phyloP scores from a whole-genome alignment of 495 filamentous ascomycete species.

The Penicillium coprophilum region DNA sequence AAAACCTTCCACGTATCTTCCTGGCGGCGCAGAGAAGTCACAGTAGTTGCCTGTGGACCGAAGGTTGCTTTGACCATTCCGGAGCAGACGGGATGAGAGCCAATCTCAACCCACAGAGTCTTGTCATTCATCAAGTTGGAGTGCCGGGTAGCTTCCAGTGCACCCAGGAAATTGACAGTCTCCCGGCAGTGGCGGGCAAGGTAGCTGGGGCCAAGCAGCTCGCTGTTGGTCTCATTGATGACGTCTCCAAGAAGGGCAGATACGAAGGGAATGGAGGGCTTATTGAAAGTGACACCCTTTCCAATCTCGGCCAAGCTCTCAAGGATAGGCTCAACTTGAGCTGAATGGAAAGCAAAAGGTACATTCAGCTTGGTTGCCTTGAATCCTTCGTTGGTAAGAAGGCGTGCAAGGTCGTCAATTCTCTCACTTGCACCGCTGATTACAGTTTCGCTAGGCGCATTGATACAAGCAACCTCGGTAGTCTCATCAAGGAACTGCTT shows the following conservation, averaged over 20 bases:
- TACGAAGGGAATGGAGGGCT: slow-evolving; percentile 66
- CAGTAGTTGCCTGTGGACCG: slow-evolving; percentile 53
- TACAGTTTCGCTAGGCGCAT: slow-evolving; percentile 51
- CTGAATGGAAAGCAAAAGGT: slow-evolving; percentile 79
- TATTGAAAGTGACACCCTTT: slow-evolving; percentile 55
- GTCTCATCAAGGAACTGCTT: slow-evolving; percentile 27
- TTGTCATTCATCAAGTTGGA: slow-evolving; percentile 47
- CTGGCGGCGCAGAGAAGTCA: slow-evolving; percentile 58
- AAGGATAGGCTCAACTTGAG: slow-evolving; percentile 75
- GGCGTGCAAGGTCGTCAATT: slow-evolving; percentile 58
- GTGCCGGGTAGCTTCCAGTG: slow-evolving; percentile 53
- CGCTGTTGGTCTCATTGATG: slow-evolving; percentile 49
- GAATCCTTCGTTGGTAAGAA: slow-evolving; percentile 54
- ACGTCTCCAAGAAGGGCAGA: slow-evolving; percentile 66
- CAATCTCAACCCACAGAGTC: slow-evolving; percentile 60
- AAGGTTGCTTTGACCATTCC: slow-evolving; percentile 70
- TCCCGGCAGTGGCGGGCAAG: slow-evolving; percentile 66
- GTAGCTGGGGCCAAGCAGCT: slow-evolving; percentile 57
- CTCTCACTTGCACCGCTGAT: slow-evolving; percentile 46
- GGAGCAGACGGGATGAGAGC: slow-evolving; percentile 66
- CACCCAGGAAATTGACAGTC: slow-evolving; percentile 71
- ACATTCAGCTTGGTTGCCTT: slow-evolving; percentile 70
- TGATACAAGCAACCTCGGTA: slow-evolving; percentile 54
- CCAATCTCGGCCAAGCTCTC: slow-evolving; percentile 63
- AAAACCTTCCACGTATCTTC: slow-evolving; percentile 66